phyloP scores from a whole-genome alignment of 345 rosid species.

The Murraya koenigii region DNA sequence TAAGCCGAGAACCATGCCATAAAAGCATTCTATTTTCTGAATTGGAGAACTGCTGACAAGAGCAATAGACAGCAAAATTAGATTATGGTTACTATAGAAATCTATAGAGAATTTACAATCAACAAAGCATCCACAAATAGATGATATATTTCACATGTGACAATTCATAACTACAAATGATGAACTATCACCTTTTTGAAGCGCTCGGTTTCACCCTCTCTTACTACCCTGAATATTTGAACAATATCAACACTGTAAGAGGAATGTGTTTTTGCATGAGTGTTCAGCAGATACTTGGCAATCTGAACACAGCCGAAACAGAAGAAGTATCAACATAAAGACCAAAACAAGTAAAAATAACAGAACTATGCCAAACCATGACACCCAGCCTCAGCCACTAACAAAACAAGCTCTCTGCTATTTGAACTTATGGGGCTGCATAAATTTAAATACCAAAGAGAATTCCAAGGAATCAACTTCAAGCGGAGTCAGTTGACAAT shows the following conservation, averaged over 20 bases:
- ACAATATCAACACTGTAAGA: constrained; percentile 60
- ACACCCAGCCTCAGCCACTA: background rate
- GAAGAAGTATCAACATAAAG: background rate
- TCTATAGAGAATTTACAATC: background rate
- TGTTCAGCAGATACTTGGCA: constrained; percentile 67
- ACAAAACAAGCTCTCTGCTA: background rate
- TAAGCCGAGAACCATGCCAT: constrained; percentile 95
- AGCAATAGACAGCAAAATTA: constrained; percentile 9
- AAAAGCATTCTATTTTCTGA: constrained; percentile 74
- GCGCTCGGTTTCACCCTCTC: constrained; percentile 60
- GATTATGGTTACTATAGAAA: background rate
- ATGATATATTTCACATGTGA: constrained; percentile 5
- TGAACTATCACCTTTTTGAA: constrained; percentile 50
- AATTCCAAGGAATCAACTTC: constrained; percentile 64
- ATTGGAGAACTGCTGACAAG: constrained; percentile 50
- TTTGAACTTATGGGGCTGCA: constrained; percentile 1
- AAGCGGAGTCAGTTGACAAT: constrained; percentile 65
- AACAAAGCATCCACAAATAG: background rate
- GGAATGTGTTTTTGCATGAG: constrained; percentile 89
- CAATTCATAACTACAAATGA: background rate
- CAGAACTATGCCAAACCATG: background rate
- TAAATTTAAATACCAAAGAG: constrained; percentile 44
- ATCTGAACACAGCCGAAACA: constrained; percentile 41
- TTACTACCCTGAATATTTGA: constrained; percentile 62
- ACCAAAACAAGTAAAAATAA: background rate